Evolutionary conservation across 441 rosid species (phyloP), one percentile per base, ranked within the genome.

Genomic region (Corymbia citriodora): DNA sequence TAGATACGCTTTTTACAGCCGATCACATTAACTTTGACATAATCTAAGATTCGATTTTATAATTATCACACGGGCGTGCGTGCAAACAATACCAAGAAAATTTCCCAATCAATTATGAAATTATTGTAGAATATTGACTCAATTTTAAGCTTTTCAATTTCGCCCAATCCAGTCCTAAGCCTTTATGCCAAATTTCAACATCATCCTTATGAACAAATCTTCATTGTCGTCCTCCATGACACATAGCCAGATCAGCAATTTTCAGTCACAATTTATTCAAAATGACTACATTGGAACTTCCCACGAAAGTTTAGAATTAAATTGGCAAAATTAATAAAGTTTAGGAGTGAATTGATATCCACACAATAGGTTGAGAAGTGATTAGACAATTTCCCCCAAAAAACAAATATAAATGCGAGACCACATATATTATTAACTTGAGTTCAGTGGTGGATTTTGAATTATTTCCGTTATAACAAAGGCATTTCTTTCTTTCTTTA

Each of bases 81-180:
- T 6, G 82, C 48, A 74, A 36, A 72, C 45, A 1, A 72, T 36
- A 36, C 5, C 1, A 27, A 36, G 9, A 72, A 36, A 40, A 19
- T 36, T 74, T 36, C 5, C 27, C 4, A 36, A 19, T 36, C 82
- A 3, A 6, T 36, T 23, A 0, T 36, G 13, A 72, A 36, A 36
- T 36, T 72, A 72, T 36, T 19, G 15, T 36, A 9, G 5, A 36
- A 36, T 36, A 36, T 36, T 36, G 40, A 36, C 40, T 61, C 3
- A 5, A 5, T 61, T 7, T 0, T 10, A 21, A 19, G 11, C 0
- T 3, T 36, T 21, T 36, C 23, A 3, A 19, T 36, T 36, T 19
- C 8, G 2, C 9, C 5, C 10, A 16, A 68, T 16, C 31, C 18
- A 9, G 4, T 3, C 40, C 21, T 68, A 68, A 68, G 4, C 5